Base-by-base conservation (phyloP, 164 flowering plant genomes). In the Liquidambar formosana region DNA sequence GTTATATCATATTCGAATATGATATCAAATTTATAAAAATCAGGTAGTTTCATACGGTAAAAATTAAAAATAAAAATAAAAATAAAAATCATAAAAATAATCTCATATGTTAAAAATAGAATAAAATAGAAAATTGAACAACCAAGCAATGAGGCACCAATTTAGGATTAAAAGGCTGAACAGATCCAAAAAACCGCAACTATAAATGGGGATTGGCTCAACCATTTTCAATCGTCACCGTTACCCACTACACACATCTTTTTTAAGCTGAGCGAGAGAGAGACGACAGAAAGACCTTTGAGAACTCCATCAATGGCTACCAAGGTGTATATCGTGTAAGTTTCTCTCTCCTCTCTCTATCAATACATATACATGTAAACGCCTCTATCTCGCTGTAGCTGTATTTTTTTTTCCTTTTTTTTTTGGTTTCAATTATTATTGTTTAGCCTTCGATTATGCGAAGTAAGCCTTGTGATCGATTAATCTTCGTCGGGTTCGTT, bases 311-410 rank as follows among this genome's bases (percentile, higher is more conserved):
- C 77, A 76, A 86, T 86, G 90, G 87, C 87, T 5, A 79, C 84
- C 68, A 86, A 86, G 75, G 82, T 86, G 21, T 86, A 86, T 67
- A 83, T 86, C 65, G 88, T 84, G 90, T 86, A 78, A 69, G 90
- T 73, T 5, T 28, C 27, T n/a, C 58, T 43, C 9, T 63, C n/a
- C 25, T 26, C 52, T 48, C 10, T 47, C 13, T 52, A 2, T 33
- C n/a, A n/a, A n/a, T n/a, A 19, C 3, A 6, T 33, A 33, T 33
- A 33, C 41, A 6, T 33, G 6, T 33, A 33, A 33, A 33, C 6
- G 41, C 63, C 19, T 53, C 54, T 28, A 22, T 11, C 11, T 60
- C 18, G 25, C 11, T 54, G 0, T 23, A 1, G 0, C 49, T 25
- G 18, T 65, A 25, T 6, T 19, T 19, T 41, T 52, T 62, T 38